Evolutionary conservation across 225 moss, liverwort and hornwort species (phyloP).

Genomic region (Marchantia polymorpha): DNA sequence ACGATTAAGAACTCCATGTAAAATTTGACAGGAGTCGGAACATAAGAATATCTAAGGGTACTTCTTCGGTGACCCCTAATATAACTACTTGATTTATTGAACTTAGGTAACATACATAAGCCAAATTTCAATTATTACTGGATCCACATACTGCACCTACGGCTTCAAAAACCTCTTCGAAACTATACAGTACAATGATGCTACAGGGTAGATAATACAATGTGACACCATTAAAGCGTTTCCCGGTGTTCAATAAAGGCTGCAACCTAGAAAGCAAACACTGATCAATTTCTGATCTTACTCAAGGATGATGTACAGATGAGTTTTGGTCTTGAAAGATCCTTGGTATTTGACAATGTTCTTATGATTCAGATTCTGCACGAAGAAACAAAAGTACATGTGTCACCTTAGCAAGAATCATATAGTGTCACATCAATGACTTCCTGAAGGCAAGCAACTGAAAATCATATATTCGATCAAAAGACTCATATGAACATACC

Average conservation of each 20-base stretch:
- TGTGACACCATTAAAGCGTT: not conserved
- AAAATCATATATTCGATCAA: not conserved
- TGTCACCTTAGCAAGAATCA: not conserved
- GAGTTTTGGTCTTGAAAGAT: constrained; percentile 95
- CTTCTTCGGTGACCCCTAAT: no score
- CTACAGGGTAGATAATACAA: not conserved
- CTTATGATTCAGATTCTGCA: constrained; percentile 92
- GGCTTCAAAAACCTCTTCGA: not conserved
- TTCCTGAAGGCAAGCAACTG: not conserved
- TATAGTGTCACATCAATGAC: no score
- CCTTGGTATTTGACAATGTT: constrained; percentile 99
- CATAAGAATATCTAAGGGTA: no score
- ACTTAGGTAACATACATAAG: no score
- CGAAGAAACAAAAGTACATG: not conserved
- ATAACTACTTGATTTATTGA: no score
- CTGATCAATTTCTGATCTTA: constrained; percentile 34
- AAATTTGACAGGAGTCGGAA: no score
- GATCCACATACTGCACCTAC: not conserved
- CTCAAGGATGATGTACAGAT: constrained; percentile 97
- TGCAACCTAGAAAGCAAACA: not conserved
- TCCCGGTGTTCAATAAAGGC: not conserved
- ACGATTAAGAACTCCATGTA: not conserved
- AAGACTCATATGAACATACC: constrained; percentile 26
- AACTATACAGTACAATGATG: not conserved
- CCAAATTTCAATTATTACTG: no score